Evolutionary conservation across 2,329 filamentous ascomycete species (phyloP).

Genomic region (Scytalidium lignicola): DNA sequence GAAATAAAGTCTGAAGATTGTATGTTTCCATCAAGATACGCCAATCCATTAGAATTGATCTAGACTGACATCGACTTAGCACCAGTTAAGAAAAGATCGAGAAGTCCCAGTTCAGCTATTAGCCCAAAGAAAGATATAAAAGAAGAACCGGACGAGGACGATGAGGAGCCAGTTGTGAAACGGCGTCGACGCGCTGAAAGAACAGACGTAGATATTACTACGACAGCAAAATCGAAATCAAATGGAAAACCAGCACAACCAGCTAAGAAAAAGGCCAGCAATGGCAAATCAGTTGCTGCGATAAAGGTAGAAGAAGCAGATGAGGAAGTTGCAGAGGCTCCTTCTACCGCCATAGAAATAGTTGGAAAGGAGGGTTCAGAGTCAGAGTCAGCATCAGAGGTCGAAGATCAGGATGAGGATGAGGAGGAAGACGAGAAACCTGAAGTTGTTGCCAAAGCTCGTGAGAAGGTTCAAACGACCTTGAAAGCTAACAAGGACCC

Average conservation of each 20-base stretch:
- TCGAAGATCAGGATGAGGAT: conserved; percentile 50
- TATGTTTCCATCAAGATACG: conserved; percentile 3
- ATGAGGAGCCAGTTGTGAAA: conserved; percentile 58
- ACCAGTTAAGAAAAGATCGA: conserved; percentile 21
- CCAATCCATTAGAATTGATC: background rate
- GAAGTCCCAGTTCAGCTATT: conserved; percentile 14
- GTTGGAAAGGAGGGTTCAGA: conserved; percentile 22
- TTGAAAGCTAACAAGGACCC: conserved; percentile 68
- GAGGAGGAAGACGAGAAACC: conserved; percentile 61
- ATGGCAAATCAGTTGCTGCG: conserved; percentile 7
- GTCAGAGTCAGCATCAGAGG: conserved; percentile 43
- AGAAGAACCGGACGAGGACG: conserved; percentile 37
- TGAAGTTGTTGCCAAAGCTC: conserved; percentile 65
- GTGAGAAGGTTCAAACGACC: conserved; percentile 74
- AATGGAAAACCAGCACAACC: background rate
- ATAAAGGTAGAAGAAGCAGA: conserved; percentile 27
- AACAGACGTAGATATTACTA: conserved; percentile 24
- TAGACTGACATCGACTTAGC: conserved; percentile 7
- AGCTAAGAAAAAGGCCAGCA: conserved; percentile 6
- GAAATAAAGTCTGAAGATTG: conserved; percentile 15
- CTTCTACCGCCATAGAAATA: conserved; percentile 17
- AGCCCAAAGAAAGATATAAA: conserved; percentile 22
- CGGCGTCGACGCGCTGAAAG: conserved; percentile 36
- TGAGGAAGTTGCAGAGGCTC: conserved; percentile 34
- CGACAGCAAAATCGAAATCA: conserved; percentile 7